Evolutionary conservation across 768 basidiomycete species (phyloP), one percentile per base, ranked within the genome.

Genomic region (Pleurotus platypus): DNA sequence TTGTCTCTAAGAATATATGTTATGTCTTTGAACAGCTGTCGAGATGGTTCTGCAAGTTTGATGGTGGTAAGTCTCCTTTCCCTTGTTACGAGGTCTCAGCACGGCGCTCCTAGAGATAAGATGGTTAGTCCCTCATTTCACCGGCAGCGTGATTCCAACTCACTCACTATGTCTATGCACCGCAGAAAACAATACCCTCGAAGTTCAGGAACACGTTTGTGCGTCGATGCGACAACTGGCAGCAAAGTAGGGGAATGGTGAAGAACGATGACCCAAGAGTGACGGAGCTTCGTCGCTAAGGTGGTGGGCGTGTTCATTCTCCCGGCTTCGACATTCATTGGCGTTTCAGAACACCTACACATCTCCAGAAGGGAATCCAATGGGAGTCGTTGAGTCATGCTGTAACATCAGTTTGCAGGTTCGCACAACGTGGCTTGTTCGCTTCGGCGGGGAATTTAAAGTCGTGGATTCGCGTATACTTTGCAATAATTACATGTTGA

Each of bases 281-380:
- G 12, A 54, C 51, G 51, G 51, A 54, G 18, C 51, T 54, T 39
- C 30, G 51, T 54, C 51, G 51, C 51, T 54, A 54, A 54, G 24
- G 51, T 38, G 51, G 49, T n/a, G 49, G 51, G 51, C 39, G 39
- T 40, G 35, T 54, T 40, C 51, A 26, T 54, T 54, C 22, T 54
- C 8, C 51, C 18, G 51, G 22, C 16, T 26, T 54, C 49, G 49
- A 27, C 49, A 35, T 18, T n/a, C 27, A 5, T 24, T 16, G 6
- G 51, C 51, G 51, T 54, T 54, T 54, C 51, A 54, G 51, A 54
- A 54, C 42, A 39, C 24, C 5, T 24, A 24, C 16, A 39, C 51
- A 40, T 54, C 51, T 54, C 51, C 51, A 42, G 38, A 37, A 40
- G 51, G 51, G 22, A 54, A 15, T 50, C 30, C 26, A 39, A 54